phyloP scores from a whole-genome alignment of 257 asterid genomes.

The Solanum infundibuliforme region DNA sequence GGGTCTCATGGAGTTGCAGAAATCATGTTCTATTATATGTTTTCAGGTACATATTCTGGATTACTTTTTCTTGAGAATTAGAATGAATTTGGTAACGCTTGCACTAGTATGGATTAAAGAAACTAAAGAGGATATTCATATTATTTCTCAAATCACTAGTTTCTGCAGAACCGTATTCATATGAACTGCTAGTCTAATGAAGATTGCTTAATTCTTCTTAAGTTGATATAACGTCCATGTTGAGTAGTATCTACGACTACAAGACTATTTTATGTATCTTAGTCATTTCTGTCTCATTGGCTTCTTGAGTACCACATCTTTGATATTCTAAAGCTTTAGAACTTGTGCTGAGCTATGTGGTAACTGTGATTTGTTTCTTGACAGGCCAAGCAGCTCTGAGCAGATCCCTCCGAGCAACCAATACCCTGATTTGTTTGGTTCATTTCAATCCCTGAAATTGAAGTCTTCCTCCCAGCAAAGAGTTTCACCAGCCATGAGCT shows the following conservation, averaged over 20 bases:
- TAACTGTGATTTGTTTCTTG: conserved; percentile 5
- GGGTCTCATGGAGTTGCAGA: neutral
- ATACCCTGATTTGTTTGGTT: conserved; percentile 56
- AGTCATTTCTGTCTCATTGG: neutral
- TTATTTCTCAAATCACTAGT: neutral
- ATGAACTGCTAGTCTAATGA: neutral
- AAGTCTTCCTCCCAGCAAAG: conserved; percentile 39
- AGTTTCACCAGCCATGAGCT: conserved; percentile 52
- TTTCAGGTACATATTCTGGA: neutral
- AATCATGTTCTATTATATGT: neutral
- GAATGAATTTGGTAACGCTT: neutral
- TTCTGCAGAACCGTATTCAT: neutral
- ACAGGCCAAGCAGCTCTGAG: conserved; percentile 63
- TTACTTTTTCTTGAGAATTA: neutral
- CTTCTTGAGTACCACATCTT: neutral
- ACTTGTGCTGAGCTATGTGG: neutral
- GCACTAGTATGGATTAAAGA: neutral
- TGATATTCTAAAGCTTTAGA: neutral
- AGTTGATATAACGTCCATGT: neutral
- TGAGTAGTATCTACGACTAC: neutral
- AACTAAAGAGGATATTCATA: neutral
- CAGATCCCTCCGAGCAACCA: conserved; percentile 30
- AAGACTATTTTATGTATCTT: neutral
- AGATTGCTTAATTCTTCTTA: neutral
- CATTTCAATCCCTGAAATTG: conserved; percentile 63